Conservation (phyloP, 148 eudicot species). For the Dianthus caryophyllus region DNA sequence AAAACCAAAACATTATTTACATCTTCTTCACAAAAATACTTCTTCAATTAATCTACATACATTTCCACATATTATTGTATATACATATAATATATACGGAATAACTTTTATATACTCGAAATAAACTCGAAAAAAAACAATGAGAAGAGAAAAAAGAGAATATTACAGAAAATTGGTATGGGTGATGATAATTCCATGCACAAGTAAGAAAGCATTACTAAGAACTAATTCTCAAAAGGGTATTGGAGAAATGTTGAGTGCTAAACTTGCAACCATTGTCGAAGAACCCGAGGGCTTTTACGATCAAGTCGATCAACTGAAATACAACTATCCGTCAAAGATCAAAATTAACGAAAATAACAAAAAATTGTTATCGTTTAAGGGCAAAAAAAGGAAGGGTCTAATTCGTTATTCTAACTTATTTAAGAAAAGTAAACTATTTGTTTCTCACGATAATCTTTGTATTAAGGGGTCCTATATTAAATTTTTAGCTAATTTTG, state of each 20-base stretch:
- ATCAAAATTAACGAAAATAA: not conserved
- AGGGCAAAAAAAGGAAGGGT: slow-evolving; percentile 19
- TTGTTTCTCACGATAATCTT: slow-evolving; percentile 25
- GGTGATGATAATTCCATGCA: slow-evolving; percentile 20
- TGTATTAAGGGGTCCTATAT: slow-evolving; percentile 27
- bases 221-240: slow-evolving; percentile 28
- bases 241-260: slow-evolving; percentile 24
- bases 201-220: slow-evolving; percentile 21
- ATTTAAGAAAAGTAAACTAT: slow-evolving; percentile 25
- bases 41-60: no score
- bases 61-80: no score
- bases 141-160: slow-evolving; percentile 4
- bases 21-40: not conserved
- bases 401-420: slow-evolving; percentile 1
- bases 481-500: slow-evolving; percentile 29
- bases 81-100: no score
- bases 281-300: slow-evolving; percentile 25
- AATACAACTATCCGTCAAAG: not conserved
- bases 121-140: not conserved
- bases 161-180: slow-evolving; percentile 15
- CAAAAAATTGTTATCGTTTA: slow-evolving; percentile 18
- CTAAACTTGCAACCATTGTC: slow-evolving; percentile 24
- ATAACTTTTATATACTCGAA: no score
- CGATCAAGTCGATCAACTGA: not conserved
- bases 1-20: not conserved